Evolutionary conservation across 2,329 filamentous ascomycete genomes (phyloP), one percentile per base, ranked within the genome.

Genomic region (Aspergillus quadrilineatus): DNA sequence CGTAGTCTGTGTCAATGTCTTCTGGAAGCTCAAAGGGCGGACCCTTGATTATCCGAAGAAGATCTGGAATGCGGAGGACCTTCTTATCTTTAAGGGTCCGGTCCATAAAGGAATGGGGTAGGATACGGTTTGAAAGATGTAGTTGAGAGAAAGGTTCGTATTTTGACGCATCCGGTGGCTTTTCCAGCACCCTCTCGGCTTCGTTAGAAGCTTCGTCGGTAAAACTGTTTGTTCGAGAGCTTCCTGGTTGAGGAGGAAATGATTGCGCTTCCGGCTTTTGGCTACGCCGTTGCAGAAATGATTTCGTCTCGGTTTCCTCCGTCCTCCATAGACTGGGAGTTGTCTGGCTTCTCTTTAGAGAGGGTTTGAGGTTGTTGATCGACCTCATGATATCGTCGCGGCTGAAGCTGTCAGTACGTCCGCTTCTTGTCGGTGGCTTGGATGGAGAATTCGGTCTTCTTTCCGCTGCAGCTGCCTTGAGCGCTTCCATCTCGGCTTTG

Each of bases 61-160:
- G 79, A 61, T 95, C 89, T 5, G 93, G 89, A 59, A 99, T 82
- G 1, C 82, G 83, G 64, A 92, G 89, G 2, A 88, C 80, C 51
- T 89, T 90, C 72, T 94, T 96, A 34, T 85, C 86, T 5, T 86
- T 80, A 12, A 99, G 80, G 3, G 90, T 90, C 26, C 92, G 86
- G 2, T 89, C 86, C 22, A 99, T 79, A 15, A 89, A 87, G 22
- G 84, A 83, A 72, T 97, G 92, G 1, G 92, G 89, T 45, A 97
- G 82, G 37, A 91, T 87, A 32, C 94, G 86, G 60, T 87, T 91
- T 4, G 89, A 89, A 12, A 99, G 82, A 69, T 97, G 92, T 37
- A 92, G 79, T 30, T 86, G 85, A 5, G 94, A 97, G 71, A 92
- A 96, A 2, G 90, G 84, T 66, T 99, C 94, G 65, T 94, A 95